Base-by-base conservation (phyloP, 2,329 filamentous ascomycete genomes). In the Diaporthe ampelina region DNA sequence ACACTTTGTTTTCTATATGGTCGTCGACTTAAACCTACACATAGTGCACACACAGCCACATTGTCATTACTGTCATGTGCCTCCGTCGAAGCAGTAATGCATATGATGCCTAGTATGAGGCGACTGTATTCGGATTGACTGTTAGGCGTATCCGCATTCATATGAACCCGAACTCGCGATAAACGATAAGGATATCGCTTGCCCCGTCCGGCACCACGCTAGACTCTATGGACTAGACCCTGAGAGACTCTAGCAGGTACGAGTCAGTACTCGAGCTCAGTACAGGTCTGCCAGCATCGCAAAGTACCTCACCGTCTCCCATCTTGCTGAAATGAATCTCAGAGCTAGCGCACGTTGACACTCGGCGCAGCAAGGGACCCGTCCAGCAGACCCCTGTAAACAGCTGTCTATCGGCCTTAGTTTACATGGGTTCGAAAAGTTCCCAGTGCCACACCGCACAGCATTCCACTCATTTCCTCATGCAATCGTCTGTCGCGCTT, bases 371-470 rank as follows among this genome's bases (percentile, higher is more conserved):
- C 54, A 63, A 59, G 57, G 56, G 70, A 61, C 70, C 70, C 35
- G 70, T 74, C 48, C 26, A 72, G 58, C 19, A 57, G 26, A 56
- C 68, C 74, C 72, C 56, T 72, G 72, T 65, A 68, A 26, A 29
- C 65, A 70, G 61, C 72, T 59, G 68, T 63, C 73, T 54, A 58
- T 68, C 67, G 29, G 48, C 63, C 67, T 35, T 29, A n/a, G 29
- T 26, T n/a, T 26, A n/a, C 58, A 48, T 63, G 59, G 50, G 57
- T 59, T 73, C 71, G 70, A 74, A 76, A 73, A 72, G 50, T 69
- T 71, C 54, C 57, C 59, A 70, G 50, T 50, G 57, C 70, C 37
- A 72, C 72, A 74, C 74, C 72, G 72, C 72, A 74, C 54, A 29
- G 73, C 59, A 65, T 61, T 50, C 72, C 72, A 72, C 67, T 63